Base-by-base conservation (phyloP, 805 yeast genomes). In the Candida maltosa region DNA sequence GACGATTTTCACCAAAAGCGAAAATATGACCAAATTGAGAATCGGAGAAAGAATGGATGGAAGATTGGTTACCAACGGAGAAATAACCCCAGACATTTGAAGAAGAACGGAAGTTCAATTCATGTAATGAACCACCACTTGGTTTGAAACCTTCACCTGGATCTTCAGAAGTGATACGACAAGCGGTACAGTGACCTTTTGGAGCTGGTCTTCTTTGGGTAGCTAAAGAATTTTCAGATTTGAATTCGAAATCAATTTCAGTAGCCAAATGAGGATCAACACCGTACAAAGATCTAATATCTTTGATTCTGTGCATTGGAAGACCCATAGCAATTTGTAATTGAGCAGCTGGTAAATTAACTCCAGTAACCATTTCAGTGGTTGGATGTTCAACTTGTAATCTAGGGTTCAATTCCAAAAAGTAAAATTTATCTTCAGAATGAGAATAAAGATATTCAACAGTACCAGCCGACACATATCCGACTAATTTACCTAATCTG, bases 71-170 rank as follows among this genome's bases (percentile, higher is more conserved):
- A 49, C 93, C 87, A 35, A 93, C 97, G 14, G 96, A 87, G 77
- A 93, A 93, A 62, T 93, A 93, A 70, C 99, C 99, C 99, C 99
- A 93, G 32, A 94, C 99, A 51, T 93, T 91, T 7, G 97, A 88
- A 23, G 95, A 83, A 3, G 99, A 94, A 61, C 97, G 76, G 75
- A 93, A 91, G 60, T 93, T 94, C 60, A 93, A 78, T 63, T 93
- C 98, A 50, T 89, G 96, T 66, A 93, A 75, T 36, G 88, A 79
- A 70, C 99, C 99, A 56, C 96, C 94, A 26, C 96, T 86, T 35
- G 99, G 99, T 65, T 93, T 93, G 77, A 93, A 93, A 32, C 98
- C 99, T 69, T 91, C 97, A 57, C 95, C 94, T 32, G 99, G 99
- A 66, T 93, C 99, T 67, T 93, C 99, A 10, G 96, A 87, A 23